These are phyloP conservation scores for Trichosporon sp. DNA, from an alignment of 1,284 basidiomycete genomes.

Conservation along the genomic window DNA sequence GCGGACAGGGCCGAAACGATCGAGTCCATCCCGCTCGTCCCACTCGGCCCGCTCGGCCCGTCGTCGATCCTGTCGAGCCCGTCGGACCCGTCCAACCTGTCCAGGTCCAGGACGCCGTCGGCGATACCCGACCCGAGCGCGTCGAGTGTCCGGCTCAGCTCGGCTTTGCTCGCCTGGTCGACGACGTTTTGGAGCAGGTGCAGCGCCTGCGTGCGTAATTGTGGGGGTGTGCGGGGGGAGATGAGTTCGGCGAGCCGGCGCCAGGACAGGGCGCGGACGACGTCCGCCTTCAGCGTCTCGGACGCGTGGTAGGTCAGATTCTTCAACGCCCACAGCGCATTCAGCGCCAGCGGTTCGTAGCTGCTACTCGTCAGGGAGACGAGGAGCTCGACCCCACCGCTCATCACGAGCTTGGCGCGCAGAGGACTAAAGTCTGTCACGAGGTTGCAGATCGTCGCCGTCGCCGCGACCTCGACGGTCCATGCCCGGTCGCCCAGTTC, in stretches of 20 bases:
- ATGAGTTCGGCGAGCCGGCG: slow-evolving; percentile 33
- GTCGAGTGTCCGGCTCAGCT: slow-evolving; percentile 45
- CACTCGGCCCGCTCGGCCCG: too few relatives aligned
- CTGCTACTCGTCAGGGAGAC: slow-evolving; percentile 63
- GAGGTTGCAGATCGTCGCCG: slow-evolving; percentile 78
- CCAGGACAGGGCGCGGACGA: slow-evolving; percentile 71
- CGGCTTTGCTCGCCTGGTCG: slow-evolving; percentile 44
- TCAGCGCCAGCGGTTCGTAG: slow-evolving; percentile 66
- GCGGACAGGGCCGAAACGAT: not conserved
- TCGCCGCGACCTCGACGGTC: slow-evolving; percentile 71
- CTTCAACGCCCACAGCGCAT: slow-evolving; percentile 78
- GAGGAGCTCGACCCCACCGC: slow-evolving; percentile 67
- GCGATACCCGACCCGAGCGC: slow-evolving; percentile 37
- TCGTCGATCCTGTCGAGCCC: too few relatives aligned
- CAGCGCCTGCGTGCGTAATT: slow-evolving; percentile 47
- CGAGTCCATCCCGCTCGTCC: not conserved
- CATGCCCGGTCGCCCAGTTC: slow-evolving; percentile 63
- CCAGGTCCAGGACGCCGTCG: not conserved
- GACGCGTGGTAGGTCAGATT: slow-evolving; percentile 70
- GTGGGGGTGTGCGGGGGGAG: slow-evolving; percentile 33
- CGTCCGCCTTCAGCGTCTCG: slow-evolving; percentile 63
- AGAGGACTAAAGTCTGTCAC: slow-evolving; percentile 84
- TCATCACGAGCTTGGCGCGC: slow-evolving; percentile 65
- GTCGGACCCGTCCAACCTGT: too few relatives aligned
- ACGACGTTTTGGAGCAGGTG: slow-evolving; percentile 52